These are phyloP conservation scores for Pseudonitzschia multiseries DNA, from an alignment of 108 stramenopile species.

Conservation along the genomic window DNA sequence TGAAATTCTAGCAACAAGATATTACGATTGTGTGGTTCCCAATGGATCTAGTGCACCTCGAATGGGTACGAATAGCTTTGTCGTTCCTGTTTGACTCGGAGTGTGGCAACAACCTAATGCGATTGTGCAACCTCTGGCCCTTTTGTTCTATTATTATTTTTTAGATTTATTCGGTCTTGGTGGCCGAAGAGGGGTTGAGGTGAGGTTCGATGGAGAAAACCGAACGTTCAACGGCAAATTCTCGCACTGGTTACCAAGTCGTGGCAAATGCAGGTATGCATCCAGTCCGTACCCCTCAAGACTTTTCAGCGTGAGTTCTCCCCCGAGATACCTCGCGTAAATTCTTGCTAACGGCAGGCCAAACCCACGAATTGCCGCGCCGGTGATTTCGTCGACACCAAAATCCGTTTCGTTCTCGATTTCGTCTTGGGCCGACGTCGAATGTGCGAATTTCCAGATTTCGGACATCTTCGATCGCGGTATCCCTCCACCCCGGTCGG, in stretches of 20 bases:
- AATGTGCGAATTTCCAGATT: conserved; percentile 96
- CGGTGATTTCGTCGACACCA: conserved; percentile 58
- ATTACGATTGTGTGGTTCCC: no score
- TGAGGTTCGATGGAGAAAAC: conserved; percentile 73
- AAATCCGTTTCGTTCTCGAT: conserved; percentile 54
- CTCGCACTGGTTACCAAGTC: conserved; percentile 85
- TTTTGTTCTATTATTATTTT: neutral
- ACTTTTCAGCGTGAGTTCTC: conserved; percentile 93
- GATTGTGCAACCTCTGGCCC: no score
- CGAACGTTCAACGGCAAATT: conserved; percentile 77
- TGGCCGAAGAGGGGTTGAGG: conserved; percentile 45
- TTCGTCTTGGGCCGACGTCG: conserved; percentile 71
- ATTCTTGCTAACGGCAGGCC: conserved; percentile 94
- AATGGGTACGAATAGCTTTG: no score
- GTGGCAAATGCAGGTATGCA: conserved; percentile 92
- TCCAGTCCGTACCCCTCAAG: conserved; percentile 99
- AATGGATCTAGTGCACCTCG: no score
- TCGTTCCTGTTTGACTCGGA: no score
- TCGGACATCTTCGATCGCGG: conserved; percentile 85
- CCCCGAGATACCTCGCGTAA: conserved; percentile 98
- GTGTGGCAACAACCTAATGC: no score
- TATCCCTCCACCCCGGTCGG: conserved; percentile 97
- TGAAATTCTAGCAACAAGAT: no score
- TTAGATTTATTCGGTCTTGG: neutral
- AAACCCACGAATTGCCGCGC: conserved; percentile 79